phyloP scores from a whole-genome alignment of 2,329 filamentous ascomycete species.

The Aspergillus clavatus region DNA sequence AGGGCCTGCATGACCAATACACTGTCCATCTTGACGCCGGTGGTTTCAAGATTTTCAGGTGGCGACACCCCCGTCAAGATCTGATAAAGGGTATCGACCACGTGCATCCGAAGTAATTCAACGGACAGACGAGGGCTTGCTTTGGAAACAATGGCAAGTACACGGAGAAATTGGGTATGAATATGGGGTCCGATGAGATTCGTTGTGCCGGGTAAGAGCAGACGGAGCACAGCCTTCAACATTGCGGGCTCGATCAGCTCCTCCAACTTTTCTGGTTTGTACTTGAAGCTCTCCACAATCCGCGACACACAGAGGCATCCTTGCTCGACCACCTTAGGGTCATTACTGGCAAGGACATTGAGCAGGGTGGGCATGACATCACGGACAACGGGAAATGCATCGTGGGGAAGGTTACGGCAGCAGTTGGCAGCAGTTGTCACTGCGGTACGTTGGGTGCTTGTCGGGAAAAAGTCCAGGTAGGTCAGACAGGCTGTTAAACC shows the following conservation, averaged over 20 bases:
- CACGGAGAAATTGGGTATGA: slow-evolving; percentile 91
- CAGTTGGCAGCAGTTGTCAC: slow-evolving; percentile 98
- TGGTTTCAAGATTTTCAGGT: slow-evolving; percentile 61
- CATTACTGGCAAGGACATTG: slow-evolving; percentile 83
- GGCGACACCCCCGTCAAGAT: slow-evolving; percentile 95
- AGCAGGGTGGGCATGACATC: slow-evolving; percentile 96
- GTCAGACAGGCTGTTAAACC: slow-evolving; percentile 93
- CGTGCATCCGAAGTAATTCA: slow-evolving; percentile 90
- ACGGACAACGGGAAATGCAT: slow-evolving; percentile 83
- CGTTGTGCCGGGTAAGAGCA: slow-evolving; percentile 87
- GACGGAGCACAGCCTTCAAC: slow-evolving; percentile 74
- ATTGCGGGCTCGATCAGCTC: slow-evolving; percentile 86
- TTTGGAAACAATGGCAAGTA: slow-evolving; percentile 82
- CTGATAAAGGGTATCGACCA: slow-evolving; percentile 96
- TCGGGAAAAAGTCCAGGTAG: slow-evolving; percentile 95
- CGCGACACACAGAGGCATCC: slow-evolving; percentile 91
- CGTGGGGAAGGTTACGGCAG: slow-evolving; percentile 91
- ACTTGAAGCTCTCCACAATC: slow-evolving; percentile 95
- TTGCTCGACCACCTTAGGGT: slow-evolving; percentile 95
- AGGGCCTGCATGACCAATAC: slow-evolving; percentile 98
- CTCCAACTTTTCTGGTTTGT: slow-evolving; percentile 81
- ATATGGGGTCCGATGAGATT: slow-evolving; percentile 92
- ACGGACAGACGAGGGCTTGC: slow-evolving; percentile 82
- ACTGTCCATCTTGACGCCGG: slow-evolving; percentile 71
- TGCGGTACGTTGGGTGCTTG: slow-evolving; percentile 90